phyloP scores from a whole-genome alignment of 2,329 filamentous ascomycete genomes.

The Plenodomus tracheiphilus region DNA sequence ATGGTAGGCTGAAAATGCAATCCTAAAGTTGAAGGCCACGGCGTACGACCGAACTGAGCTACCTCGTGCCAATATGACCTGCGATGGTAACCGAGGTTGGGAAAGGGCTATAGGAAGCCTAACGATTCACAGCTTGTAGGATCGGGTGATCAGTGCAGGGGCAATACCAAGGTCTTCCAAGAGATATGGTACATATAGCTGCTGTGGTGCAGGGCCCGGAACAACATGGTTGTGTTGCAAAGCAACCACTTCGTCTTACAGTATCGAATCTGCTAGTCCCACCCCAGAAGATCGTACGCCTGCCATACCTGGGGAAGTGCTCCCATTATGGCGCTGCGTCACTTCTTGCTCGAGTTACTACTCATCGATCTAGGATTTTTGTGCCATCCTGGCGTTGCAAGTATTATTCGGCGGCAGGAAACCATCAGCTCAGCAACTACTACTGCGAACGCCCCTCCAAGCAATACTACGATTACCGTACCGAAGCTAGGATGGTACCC shows the following conservation, averaged over 20 bases:
- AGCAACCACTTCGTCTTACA: neutral
- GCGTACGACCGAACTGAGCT: too few species aligned
- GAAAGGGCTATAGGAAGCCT: neutral
- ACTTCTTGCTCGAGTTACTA: neutral
- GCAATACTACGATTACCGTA: constrained; percentile 24
- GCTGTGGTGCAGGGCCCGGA: too few species aligned
- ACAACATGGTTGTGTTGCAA: neutral
- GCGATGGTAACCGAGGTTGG: neutral
- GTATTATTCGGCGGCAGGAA: neutral
- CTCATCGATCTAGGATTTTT: neutral
- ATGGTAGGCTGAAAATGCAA: too few species aligned
- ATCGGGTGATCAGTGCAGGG: neutral
- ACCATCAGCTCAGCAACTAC: neutral
- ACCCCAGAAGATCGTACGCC: neutral
- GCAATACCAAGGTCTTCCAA: neutral
- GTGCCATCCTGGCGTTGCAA: neutral
- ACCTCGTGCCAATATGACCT: neutral
- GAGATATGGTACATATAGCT: neutral
- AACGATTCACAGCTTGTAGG: neutral
- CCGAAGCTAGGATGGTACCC: constrained; percentile 23
- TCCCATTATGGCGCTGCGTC: neutral
- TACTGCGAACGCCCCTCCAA: neutral
- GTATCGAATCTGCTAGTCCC: neutral
- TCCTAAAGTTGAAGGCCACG: too few species aligned
- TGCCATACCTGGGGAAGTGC: neutral